phyloP scores from a whole-genome alignment of 805 yeast species.

The Lachancea thermotolerans region DNA sequence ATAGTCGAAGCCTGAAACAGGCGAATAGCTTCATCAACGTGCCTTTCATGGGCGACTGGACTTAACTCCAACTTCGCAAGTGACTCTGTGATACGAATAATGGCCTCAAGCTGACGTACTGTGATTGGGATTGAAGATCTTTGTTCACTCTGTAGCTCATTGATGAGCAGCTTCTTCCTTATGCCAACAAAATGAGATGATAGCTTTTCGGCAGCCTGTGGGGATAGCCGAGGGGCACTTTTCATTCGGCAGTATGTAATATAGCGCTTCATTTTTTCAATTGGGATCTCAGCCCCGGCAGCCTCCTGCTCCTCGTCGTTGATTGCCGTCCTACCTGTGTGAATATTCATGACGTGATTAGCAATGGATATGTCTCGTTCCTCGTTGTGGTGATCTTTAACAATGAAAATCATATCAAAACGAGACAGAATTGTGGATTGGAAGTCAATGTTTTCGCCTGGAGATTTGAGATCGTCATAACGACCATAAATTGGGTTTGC shows the following conservation, averaged over 20 bases:
- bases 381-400: constrained; percentile 89
- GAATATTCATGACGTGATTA: constrained; percentile 89
- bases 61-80: constrained; percentile 79
- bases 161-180: constrained; percentile 71
- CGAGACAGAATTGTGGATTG: constrained; percentile 95
- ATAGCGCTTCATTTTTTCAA: constrained; percentile 86
- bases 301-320: constrained; percentile 44
- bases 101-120: constrained; percentile 94
- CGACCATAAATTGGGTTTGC: constrained; percentile 97
- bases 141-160: constrained; percentile 75
- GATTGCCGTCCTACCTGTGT: constrained; percentile 58
- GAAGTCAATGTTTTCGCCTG: constrained; percentile 97
- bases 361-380: constrained; percentile 85
- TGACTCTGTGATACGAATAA: constrained; percentile 90
- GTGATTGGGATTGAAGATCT: constrained; percentile 96
- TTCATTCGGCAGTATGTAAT: constrained; percentile 82
- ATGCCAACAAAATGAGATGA: constrained; percentile 90
- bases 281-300: constrained; percentile 73
- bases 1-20: constrained; percentile 94
- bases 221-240: constrained; percentile 88
- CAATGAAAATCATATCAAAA: constrained; percentile 97
- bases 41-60: constrained; percentile 79
- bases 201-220: constrained; percentile 83
- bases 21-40: constrained; percentile 93
- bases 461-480: constrained; percentile 90